Base-by-base conservation (phyloP, 2,329 filamentous ascomycete genomes). In the Dothiorella sarmentorum region DNA sequence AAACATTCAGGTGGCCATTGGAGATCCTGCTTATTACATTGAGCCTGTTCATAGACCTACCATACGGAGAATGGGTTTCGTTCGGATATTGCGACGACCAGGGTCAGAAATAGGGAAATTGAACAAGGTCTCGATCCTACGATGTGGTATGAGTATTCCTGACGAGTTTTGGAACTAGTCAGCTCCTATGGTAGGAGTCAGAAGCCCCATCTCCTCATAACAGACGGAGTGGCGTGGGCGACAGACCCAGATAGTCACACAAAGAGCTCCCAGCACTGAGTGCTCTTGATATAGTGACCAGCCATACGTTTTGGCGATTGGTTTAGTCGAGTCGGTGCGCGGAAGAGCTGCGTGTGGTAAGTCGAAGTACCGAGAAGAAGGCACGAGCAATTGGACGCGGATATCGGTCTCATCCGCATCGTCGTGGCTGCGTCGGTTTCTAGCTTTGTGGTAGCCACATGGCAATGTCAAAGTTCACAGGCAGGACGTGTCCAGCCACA, bases 351-450 rank as follows among this genome's bases (percentile, higher is more conserved):
- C 56, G 29, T 31, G 26, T 20, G 13, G 24, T 51, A 43, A 17
- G 43, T 52, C 3, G 53, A 22, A 2, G 56, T 40, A n/a, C 22
- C 29, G 7, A 59, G 45, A 4, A 43, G 22, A 26, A 53, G 53
- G 4, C n/a, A 66, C 61, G 5, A 64, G 64, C 22, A 82, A 64
- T 66, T 83, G 79, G 0, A 78, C 61, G 1, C 49, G 22, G 33
- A 26, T 26, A 10, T 27, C 40, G n/a, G 11, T 15, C 22, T 7
- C 10, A 9, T 44, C 22, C 0, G 26, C 42, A 7, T 44, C 22
- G 13, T 24, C 44, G 22, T 27, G 33, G 11, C n/a, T 20, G 27
- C 44, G 26, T 24, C 29, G 27, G 18, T 49, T 49, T 10, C 29
- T 17, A 9, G 26, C 27, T n/a, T 49, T 49, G 17, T 20, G 33